Evolutionary conservation across 768 basidiomycete species (phyloP).

Genomic region (Phanerodontia chrysosporium): DNA sequence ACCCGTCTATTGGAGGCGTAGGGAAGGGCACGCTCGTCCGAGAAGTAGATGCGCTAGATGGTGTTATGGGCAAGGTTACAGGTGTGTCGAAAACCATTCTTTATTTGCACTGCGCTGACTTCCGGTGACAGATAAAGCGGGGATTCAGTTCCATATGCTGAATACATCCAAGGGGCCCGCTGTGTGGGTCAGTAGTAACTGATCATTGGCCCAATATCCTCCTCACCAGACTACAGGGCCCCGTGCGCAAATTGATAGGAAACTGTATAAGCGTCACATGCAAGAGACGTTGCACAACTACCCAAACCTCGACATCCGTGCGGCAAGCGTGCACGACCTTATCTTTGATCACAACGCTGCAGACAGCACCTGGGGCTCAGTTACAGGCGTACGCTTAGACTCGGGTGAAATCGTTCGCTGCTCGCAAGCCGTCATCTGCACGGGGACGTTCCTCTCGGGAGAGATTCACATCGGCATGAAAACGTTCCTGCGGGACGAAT

Average conservation of each 20-base stretch:
- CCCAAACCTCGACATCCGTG: slow-evolving; percentile 61
- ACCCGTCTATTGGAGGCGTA: slow-evolving; percentile 88
- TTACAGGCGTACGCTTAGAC: slow-evolving; percentile 69
- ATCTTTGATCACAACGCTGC: slow-evolving; percentile 48
- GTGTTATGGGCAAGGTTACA: slow-evolving; percentile 77
- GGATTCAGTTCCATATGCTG: slow-evolving; percentile 83
- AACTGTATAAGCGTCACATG: slow-evolving; percentile 80
- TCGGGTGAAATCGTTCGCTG: slow-evolving; percentile 72
- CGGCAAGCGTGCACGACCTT: slow-evolving; percentile 78
- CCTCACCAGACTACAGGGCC: slow-evolving; percentile 49
- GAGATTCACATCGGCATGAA: slow-evolving; percentile 87
- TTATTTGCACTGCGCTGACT: background rate
- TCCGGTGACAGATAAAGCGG: slow-evolving; percentile 65
- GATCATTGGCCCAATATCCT: background rate
- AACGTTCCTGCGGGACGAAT: slow-evolving; percentile 73
- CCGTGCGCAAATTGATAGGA: slow-evolving; percentile 84
- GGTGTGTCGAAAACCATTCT: slow-evolving; percentile 40
- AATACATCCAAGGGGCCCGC: slow-evolving; percentile 86
- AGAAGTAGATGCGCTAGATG: slow-evolving; percentile 89
- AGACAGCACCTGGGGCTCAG: slow-evolving; percentile 42
- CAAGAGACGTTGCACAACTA: slow-evolving; percentile 64
- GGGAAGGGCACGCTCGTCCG: slow-evolving; percentile 91
- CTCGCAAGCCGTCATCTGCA: slow-evolving; percentile 82
- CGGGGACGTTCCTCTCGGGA: slow-evolving; percentile 87
- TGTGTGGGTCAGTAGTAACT: slow-evolving; percentile 68